Base-by-base conservation (phyloP, 1,139 yeast species). In the Suhomyces wounanorum region DNA sequence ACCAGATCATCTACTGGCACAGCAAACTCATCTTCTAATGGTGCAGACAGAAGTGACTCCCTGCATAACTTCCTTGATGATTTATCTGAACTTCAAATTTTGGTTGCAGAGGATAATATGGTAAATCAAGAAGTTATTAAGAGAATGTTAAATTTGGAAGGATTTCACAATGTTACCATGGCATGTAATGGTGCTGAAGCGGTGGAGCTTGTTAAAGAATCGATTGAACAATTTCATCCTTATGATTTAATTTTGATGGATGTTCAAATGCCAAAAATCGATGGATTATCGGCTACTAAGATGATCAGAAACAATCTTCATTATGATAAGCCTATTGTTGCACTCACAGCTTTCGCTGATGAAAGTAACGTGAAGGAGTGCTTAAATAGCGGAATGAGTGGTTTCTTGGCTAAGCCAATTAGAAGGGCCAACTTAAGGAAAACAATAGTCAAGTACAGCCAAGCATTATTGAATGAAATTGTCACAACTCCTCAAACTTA, bases 161-260 rank as follows among this genome's bases (percentile, higher is more conserved):
- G 96, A 1, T 80, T 88, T 55, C 69, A 68, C 5, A 81, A 86
- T 55, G 75, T 94, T 43, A 85, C 85, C 7, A 70, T 89, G 68
- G 97, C 96, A 0, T 81, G 86, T 54, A 94, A 92, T 67, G 99
- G 99, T n/a, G 85, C 83, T 42, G 95, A 88, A 59, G 97, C 96
- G 0, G 83, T 89, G 41, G 83, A 82, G 26, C 72, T 76, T 48
- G 85, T 89, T 2, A 78, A 80, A 55, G 78, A 77, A 37, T 75
- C 85, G 5, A 71, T 75, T 49, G 77, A 70, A 16, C 61, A 62
- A 14, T 67, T 70, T 26, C 68, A 69, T 16, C 43, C 55, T 10
- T 64, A 63, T 65, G 94, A 89, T 61, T 70, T 94, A 49, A 82
- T 94, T 8, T 88, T 94, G 63, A 92, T 94, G 98, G 99, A 94